Base-by-base conservation (phyloP, 2,329 filamentous ascomycete genomes). In the Bipolaris gigantea region DNA sequence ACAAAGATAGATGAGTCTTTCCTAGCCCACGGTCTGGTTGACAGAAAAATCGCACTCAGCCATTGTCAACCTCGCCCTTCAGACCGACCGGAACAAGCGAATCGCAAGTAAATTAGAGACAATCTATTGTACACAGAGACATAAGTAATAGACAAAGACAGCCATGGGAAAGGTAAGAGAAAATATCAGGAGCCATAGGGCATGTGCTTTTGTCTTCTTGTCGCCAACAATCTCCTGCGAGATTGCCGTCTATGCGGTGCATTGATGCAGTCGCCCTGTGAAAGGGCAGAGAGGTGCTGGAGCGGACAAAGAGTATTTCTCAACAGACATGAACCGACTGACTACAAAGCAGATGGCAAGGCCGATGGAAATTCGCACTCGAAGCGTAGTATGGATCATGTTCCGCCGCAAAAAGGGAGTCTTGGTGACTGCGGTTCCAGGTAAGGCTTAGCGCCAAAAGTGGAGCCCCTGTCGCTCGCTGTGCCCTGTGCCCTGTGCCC, bases 381-480 rank as follows among this genome's bases (percentile, higher is more conserved):
- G 51, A 38, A 50, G 40, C 30, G 45, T 53, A 50, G 42, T 49
- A 25, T 41, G 43, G 49, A 44, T 48, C 19, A 35, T 46, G 36
- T 53, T 58, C 23, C 42, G 50, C 34, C 46, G 49, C 19, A 60
- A 48, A 43, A 55, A 57, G 48, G 55, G 34, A 48, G 43, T 41
- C 46, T 34, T 46, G 48, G 50, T 33, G 35, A 40, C 54, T 19
- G 36, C 48, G 39, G 50, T 44, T 36, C 55, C 55, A 54, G 60
- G 55, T 58, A 54, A 53, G 60, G 44, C 40, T 43, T 62, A 62
- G 60, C 60, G 55, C 33, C 19, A 25, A 3, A 16, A 27, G 30
- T 21, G 43, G 36, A 39, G 15, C 56, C 58, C 53, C 44, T 59
- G 54, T 47, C 30, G 21, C 50, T 55, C 38, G 19, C 5, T 25